Percentiles rank a stretch among this genome's conserved stretches.
These are phyloP conservation scores for Verticillium albo-atrum DNA, from an alignment of 2,329 filamentous ascomycete genomes.

Conservation along the genomic window DNA sequence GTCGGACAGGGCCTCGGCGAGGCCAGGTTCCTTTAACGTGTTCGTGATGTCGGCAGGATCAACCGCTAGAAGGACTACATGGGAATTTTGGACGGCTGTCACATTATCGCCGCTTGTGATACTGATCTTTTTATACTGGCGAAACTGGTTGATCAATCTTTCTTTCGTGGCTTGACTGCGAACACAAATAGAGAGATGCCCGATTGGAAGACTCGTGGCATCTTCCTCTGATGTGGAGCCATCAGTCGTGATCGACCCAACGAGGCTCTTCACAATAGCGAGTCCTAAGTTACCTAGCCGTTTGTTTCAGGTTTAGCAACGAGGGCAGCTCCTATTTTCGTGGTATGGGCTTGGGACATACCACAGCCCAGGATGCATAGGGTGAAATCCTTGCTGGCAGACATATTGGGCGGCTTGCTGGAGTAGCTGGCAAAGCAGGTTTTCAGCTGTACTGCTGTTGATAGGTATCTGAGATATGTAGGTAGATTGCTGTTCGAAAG, in stretches of 20 bases:
- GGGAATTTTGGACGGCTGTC: constrained; percentile 26
- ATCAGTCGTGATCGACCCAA: not conserved
- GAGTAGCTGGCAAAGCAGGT: too few relatives aligned
- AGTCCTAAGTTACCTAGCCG: constrained; percentile 23
- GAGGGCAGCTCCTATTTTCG: too few relatives aligned
- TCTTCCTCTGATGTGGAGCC: not conserved
- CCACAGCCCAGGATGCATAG: constrained; percentile 13
- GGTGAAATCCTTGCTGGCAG: not conserved
- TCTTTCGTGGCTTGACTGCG: constrained; percentile 17
- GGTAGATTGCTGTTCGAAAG: too few relatives aligned
- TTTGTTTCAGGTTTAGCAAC: not conserved
- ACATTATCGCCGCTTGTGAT: constrained; percentile 20
- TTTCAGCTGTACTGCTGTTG: too few relatives aligned
- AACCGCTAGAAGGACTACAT: constrained; percentile 40
- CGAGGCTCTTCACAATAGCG: constrained; percentile 19
- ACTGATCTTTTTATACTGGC: constrained; percentile 17
- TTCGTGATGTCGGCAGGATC: constrained; percentile 38
- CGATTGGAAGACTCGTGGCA: constrained; percentile 12
- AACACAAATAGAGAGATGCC: constrained; percentile 21
- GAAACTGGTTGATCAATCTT: constrained; percentile 10
- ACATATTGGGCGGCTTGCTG: too few relatives aligned
- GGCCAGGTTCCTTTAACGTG: constrained; percentile 28
- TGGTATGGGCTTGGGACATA: too few relatives aligned
- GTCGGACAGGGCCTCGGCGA: constrained; percentile 28
- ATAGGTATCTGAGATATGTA: too few relatives aligned